Evolutionary conservation across 1,284 basidiomycete species (phyloP).

Genomic region (Marasmius oreades): DNA sequence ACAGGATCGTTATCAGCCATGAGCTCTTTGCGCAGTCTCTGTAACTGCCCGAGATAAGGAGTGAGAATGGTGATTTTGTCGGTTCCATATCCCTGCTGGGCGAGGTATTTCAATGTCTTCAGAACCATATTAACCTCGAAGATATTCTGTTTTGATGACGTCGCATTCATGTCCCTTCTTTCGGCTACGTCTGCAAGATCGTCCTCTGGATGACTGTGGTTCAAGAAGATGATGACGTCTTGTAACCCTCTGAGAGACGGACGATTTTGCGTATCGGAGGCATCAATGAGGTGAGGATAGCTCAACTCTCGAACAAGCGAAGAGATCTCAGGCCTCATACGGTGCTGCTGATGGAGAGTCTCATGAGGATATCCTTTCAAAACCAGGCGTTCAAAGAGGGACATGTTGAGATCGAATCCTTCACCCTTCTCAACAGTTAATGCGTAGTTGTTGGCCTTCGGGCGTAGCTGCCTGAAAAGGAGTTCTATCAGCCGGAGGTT

Average conservation of each 20-base stretch:
- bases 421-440: slow-evolving; percentile 64
- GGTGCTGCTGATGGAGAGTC: slow-evolving; percentile 55
- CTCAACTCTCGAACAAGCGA: slow-evolving; percentile 53
- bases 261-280: slow-evolving; percentile 42
- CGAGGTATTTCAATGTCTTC: slow-evolving; percentile 61
- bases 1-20: slow-evolving; percentile 51
- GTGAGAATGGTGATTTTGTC: slow-evolving; percentile 58
- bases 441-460: slow-evolving; percentile 60
- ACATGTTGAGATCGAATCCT: slow-evolving; percentile 60
- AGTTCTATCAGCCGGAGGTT: background rate
- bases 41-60: slow-evolving; percentile 66
- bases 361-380: slow-evolving; percentile 56
- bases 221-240: slow-evolving; percentile 57
- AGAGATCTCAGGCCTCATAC: slow-evolving; percentile 71
- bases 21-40: slow-evolving; percentile 41
- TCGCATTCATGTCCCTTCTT: slow-evolving; percentile 38
- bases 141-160: slow-evolving; percentile 57
- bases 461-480: slow-evolving; percentile 55
- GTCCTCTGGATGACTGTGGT: slow-evolving; percentile 56
- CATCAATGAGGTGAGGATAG: slow-evolving; percentile 60
- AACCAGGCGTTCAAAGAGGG: slow-evolving; percentile 66
- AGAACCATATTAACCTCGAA: slow-evolving; percentile 60
- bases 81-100: slow-evolving; percentile 62
- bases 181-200: slow-evolving; percentile 38
- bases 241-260: slow-evolving; percentile 49